Base-by-base conservation (phyloP, 164 flowering plant species). In the Berberis thunbergii region DNA sequence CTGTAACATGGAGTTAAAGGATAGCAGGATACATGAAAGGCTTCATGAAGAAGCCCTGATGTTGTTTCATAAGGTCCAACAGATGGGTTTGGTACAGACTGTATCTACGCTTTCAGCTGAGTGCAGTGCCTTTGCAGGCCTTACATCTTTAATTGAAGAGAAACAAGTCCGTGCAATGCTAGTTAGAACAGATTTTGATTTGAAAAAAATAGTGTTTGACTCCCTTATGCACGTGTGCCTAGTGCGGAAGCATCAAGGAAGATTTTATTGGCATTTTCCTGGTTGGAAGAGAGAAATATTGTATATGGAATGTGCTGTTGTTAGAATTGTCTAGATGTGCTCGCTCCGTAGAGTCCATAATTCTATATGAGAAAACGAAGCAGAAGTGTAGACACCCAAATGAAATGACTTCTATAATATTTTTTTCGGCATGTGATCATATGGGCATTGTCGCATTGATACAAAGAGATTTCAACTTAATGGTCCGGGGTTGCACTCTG, bases 1-100 rank as follows among this genome's bases (percentile, higher is more conserved):
- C 63, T 7, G 96, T 90, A 48, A 86, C 88, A 0, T 94, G 97
- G 97, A 91, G 91, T 78, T 90, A 88, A 4, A 84, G 91, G 96
- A 74, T 86, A 57, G 83, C 87, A 1, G 95, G 98, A 1, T 84
- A 67, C 72, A 95, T 85, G 89, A 88, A 74, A 84, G 77, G 68
- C 75, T 81, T 58, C 81, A 77, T 68, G 91, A 94, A 70, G 89
- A 94, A 63, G 95, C 91, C 60, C 63, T 94, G 67, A 5, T 61
- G 41, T 64, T 87, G 68, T 87, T 81, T 67, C 80, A 59, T 3
- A 72, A 60, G 60, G 78, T 80, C 6, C 86, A 74, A 56, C 57
- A 41, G 26, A 52, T 64, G 60, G 85, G 80, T n/a, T 10, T 82
- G 61, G 80, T 76, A 62, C 71, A 63, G 41, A 75, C 80, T 61